Conservation (phyloP, 352 stramenopile genomes). For the Globisporangium acanthophoron region DNA sequence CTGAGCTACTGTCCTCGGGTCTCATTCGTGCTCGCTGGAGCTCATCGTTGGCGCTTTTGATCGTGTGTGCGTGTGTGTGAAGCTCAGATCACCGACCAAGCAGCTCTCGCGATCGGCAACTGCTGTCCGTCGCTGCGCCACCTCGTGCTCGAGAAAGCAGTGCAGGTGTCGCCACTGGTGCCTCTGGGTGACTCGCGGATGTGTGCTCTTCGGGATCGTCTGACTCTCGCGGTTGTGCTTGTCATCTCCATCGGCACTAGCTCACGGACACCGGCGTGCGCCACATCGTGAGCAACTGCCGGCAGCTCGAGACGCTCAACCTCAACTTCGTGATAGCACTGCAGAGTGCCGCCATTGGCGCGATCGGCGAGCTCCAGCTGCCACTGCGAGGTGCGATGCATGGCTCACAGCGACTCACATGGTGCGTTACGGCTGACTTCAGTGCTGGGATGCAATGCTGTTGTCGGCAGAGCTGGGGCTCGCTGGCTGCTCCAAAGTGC, state of each 20-base stretch:
- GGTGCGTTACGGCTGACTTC: not conserved
- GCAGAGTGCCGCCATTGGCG: slow-evolving; percentile 39
- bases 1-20: no score
- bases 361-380: slow-evolving; percentile 46
- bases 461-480: slow-evolving; percentile 42
- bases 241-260: slow-evolving; percentile 15
- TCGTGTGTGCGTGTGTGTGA: slow-evolving; percentile 1
- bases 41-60: not conserved
- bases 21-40: not conserved
- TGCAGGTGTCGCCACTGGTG: not conserved
- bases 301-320: slow-evolving; percentile 43
- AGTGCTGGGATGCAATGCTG: not conserved
- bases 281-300: slow-evolving; percentile 45
- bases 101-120: slow-evolving; percentile 10
- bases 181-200: not conserved
- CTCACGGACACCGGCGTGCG: slow-evolving; percentile 54
- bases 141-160: slow-evolving; percentile 10
- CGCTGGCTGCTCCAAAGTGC: slow-evolving; percentile 70
- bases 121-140: slow-evolving; percentile 10
- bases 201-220: not conserved
- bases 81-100: slow-evolving; percentile 16
- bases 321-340: slow-evolving; percentile 49
- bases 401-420: no score
- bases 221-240: not conserved
- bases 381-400: slow-evolving; percentile 37